phyloP scores from a whole-genome alignment of 169 alveolate genomes.

The Plasmodium malariae region DNA sequence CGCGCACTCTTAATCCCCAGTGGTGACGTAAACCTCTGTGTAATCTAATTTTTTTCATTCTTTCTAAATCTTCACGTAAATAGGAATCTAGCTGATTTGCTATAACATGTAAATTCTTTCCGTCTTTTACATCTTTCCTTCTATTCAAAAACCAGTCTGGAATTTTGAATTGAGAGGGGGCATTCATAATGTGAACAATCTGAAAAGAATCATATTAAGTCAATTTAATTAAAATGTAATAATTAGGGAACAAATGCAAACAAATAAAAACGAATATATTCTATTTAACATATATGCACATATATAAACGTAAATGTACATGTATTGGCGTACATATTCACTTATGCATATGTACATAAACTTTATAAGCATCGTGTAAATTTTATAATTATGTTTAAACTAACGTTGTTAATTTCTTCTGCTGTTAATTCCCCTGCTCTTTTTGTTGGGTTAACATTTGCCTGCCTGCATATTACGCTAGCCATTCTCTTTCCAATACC shows the following conservation, averaged over 20 bases:
- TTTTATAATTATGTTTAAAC: not conserved
- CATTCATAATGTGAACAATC: constrained; percentile 91
- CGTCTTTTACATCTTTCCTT: constrained; percentile 96
- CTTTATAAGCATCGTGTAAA: not conserved
- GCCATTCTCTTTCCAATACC: constrained; percentile 99
- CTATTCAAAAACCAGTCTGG: constrained; percentile 99
- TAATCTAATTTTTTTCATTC: constrained; percentile 97
- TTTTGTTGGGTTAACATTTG: constrained; percentile 96
- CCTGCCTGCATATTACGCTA: constrained; percentile 96
- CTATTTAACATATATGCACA: not conserved
- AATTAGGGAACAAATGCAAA: constrained; percentile 76
- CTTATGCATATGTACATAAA: not conserved
- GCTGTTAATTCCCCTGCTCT: constrained; percentile 99
- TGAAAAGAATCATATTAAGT: no score
- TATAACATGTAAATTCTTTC: constrained; percentile 94
- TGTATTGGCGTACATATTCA: not conserved
- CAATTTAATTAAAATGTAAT: not conserved
- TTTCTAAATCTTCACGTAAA: constrained; percentile 99
- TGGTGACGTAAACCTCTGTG: constrained; percentile 99
- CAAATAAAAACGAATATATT: constrained; percentile 36
- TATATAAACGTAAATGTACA: not conserved
- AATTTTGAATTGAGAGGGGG: constrained; percentile 95
- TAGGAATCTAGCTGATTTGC: constrained; percentile 97
- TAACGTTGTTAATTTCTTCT: constrained; percentile 93
- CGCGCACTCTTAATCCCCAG: constrained; percentile 99